Conservation (phyloP, 2,329 filamentous ascomycete genomes). For the Stachybotrys chartarum region DNA sequence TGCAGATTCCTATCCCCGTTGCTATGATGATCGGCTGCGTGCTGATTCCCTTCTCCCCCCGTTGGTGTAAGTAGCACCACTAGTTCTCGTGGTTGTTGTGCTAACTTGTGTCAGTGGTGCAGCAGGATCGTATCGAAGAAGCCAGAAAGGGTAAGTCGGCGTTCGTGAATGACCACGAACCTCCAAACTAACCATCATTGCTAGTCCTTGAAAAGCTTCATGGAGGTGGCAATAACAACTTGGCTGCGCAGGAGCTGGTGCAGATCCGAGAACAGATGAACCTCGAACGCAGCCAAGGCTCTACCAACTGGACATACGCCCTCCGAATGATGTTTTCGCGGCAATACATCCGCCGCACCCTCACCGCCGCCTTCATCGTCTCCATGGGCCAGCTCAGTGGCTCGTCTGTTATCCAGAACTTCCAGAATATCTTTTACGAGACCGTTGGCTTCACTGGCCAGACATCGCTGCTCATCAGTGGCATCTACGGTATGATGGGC, state of each 20-base stretch:
- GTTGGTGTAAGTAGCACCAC: not conserved
- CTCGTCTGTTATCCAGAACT: slow-evolving; percentile 22
- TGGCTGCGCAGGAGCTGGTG: slow-evolving; percentile 11
- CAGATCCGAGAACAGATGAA: slow-evolving; percentile 21
- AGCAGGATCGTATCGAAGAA: slow-evolving; percentile 8
- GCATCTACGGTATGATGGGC: slow-evolving; percentile 29
- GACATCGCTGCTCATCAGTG: slow-evolving; percentile 39
- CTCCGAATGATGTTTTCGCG: slow-evolving; percentile 15
- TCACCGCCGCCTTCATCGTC: slow-evolving; percentile 19
- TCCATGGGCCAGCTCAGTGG: slow-evolving; percentile 22
- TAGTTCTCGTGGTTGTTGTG: not conserved
- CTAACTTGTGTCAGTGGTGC: not conserved
- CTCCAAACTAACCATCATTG: too few relatives aligned
- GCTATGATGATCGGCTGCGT: not conserved
- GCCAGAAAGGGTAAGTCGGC: slow-evolving; percentile 1
- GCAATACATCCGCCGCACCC: slow-evolving; percentile 18
- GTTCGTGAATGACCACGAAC: too few relatives aligned
- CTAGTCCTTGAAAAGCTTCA: not conserved
- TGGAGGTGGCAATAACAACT: not conserved
- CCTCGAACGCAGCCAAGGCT: slow-evolving; percentile 14
- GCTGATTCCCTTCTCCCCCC: not conserved
- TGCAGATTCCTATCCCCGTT: slow-evolving; percentile 11
- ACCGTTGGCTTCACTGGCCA: slow-evolving; percentile 40
- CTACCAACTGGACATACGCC: slow-evolving; percentile 9
- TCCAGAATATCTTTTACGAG: slow-evolving; percentile 26